These are phyloP conservation scores for Populus hybrid DNA, from an alignment of 441 rosid genomes.

Conservation along the genomic window DNA sequence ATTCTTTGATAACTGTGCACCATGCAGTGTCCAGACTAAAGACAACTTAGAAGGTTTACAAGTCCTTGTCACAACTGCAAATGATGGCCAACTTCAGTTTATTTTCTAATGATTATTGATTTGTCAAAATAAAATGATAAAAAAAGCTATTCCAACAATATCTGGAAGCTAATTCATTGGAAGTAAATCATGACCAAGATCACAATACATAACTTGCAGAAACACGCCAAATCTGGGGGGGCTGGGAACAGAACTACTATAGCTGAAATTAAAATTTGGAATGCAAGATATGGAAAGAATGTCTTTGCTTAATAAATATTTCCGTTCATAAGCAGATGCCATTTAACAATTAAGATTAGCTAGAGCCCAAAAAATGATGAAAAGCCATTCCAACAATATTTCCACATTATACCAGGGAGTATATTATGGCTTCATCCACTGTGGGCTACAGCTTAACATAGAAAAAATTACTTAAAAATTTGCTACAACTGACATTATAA, in stretches of 20 bases:
- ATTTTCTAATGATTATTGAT: neutral
- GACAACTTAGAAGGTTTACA: conserved; percentile 57
- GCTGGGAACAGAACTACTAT: neutral
- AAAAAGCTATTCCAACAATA: conserved; percentile 2
- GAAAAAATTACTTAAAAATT: neutral
- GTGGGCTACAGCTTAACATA: neutral
- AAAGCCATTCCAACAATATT: neutral
- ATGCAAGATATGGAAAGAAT: neutral
- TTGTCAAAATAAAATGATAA: conserved; percentile 14
- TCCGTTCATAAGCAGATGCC: neutral
- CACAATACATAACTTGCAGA: conserved; percentile 7
- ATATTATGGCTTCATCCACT: neutral
- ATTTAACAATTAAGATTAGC: neutral
- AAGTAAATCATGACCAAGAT: neutral
- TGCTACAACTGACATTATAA: neutral
- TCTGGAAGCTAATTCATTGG: neutral
- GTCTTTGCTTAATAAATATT: neutral
- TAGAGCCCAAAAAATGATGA: neutral
- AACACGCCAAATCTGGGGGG: neutral
- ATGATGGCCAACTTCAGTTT: conserved; percentile 15
- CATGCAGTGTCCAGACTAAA: conserved; percentile 70
- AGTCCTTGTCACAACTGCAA: conserved; percentile 46
- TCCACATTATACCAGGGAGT: neutral
- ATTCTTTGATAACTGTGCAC: conserved; percentile 37
- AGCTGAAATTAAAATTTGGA: neutral